Percentiles rank a stretch among this genome's conserved stretches.
Evolutionary conservation across 257 asterid genomes (phyloP).

Genomic region (Nicotiana tomentosiformis): DNA sequence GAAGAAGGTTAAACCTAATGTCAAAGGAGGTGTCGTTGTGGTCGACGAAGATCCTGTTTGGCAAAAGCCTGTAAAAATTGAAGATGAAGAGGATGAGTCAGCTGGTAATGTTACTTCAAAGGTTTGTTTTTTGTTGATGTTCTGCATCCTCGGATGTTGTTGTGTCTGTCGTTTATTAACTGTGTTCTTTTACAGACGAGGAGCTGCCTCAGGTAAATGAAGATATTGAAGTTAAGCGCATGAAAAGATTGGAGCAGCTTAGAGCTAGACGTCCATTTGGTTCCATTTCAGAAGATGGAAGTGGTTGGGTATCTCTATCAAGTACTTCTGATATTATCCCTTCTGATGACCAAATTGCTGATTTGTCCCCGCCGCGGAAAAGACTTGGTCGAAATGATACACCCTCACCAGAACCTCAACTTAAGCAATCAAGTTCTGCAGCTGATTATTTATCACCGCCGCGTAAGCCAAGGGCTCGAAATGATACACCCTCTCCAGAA

Average conservation of each 20-base stretch:
- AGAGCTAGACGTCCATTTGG: slow-evolving; percentile 56
- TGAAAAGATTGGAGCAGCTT: slow-evolving; percentile 70
- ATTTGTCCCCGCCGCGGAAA: slow-evolving; percentile 23
- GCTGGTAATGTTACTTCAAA: slow-evolving; percentile 34
- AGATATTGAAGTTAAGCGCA: slow-evolving; percentile 75
- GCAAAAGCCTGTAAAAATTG: slow-evolving; percentile 61
- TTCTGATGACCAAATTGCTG: slow-evolving; percentile 17
- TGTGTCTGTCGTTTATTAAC: not conserved
- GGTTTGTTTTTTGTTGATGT: not conserved
- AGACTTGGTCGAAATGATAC: slow-evolving; percentile 15
- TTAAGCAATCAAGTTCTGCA: not conserved
- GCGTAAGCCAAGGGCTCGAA: not conserved
- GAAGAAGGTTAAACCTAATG: slow-evolving; percentile 36
- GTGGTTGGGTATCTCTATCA: slow-evolving; percentile 82
- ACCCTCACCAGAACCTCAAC: slow-evolving; percentile 21
- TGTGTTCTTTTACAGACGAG: slow-evolving; percentile 39
- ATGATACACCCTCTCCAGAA: slow-evolving; percentile 9
- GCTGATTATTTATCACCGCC: slow-evolving; percentile 16
- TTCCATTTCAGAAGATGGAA: slow-evolving; percentile 82
- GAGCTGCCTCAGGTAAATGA: slow-evolving; percentile 82
- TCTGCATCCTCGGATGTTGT: slow-evolving; percentile 12
- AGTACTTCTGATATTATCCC: slow-evolving; percentile 12
- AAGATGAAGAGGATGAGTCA: slow-evolving; percentile 57
- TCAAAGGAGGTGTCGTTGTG: slow-evolving; percentile 41
- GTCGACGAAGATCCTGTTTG: slow-evolving; percentile 83